Evolutionary conservation across 805 yeast species (phyloP), one percentile per base, ranked within the genome.

Genomic region (Wickerhamomyces chambardii): DNA sequence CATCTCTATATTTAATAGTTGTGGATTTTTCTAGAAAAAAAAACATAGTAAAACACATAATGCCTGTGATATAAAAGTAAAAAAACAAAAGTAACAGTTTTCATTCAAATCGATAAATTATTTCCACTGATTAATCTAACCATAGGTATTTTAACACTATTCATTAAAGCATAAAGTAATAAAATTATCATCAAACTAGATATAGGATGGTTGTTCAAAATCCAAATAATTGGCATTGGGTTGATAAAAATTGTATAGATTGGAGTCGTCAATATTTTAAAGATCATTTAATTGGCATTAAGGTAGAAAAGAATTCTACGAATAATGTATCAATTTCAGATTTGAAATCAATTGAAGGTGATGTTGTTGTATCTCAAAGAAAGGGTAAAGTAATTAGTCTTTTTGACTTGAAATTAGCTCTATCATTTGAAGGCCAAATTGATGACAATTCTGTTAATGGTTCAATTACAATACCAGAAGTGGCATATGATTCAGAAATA

Each of bases 201-300:
- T 21, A 21, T 21, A 24, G 31, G 29, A 17, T 90, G 97, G 97
- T 84, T 29, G 89, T 92, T 24, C 82, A 86, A 62, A 92, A 90
- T 70, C 97, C 97, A 28, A 92, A 92, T 61, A 90, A 90, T 64
- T 90, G 98, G 98, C 98, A 92, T 69, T 92, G 97, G 97, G 97
- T 89, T 43, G 97, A 90, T 63, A 90, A 90, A 60, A 92, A 92
- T 67, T 92, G 98, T 63, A 72, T 90, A 38, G 79, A 75, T 37
- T 92, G 98, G 98, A 71, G 96, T 11, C 75, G 75, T 41, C 68
- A 71, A 29, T 90, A 90, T 58, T 84, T 92, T 57, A 58, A 61
- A 22, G 70, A 73, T 32, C 70, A 75, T 31, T 63, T 87, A 35
- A 65, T 66, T 10, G 81, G 80, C 1, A 43, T 76, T 29, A 42